Evolutionary conservation across 805 yeast genomes (phyloP).

Genomic region (Saturnispora quitensis): DNA sequence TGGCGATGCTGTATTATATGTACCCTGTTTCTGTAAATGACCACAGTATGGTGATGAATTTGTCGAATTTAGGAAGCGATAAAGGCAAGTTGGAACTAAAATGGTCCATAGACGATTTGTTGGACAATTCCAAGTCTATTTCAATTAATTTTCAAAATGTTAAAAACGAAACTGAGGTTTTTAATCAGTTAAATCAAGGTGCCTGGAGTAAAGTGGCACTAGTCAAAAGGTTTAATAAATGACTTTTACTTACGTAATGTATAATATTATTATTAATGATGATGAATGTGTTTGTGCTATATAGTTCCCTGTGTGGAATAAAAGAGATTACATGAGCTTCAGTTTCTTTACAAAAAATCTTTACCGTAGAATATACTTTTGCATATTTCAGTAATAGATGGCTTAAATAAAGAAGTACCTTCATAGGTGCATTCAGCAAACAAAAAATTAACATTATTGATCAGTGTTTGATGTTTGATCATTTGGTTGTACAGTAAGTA

Average conservation of each 20-base stretch:
- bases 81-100: neutral
- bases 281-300: neutral
- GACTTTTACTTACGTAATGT: neutral
- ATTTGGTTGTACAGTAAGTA: neutral
- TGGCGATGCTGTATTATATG: constrained; percentile 5
- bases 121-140: neutral
- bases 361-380: too few relatives aligned
- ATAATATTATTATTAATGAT: neutral
- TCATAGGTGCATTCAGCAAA: neutral
- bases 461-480: neutral
- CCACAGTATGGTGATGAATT: constrained; percentile 1
- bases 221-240: neutral
- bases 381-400: too few relatives aligned
- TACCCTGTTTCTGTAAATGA: neutral
- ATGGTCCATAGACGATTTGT: constrained; percentile 2
- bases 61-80: neutral
- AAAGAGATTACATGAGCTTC: too few relatives aligned
- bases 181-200: neutral
- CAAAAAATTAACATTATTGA: neutral
- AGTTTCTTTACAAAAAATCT: too few relatives aligned
- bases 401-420: neutral
- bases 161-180: neutral
- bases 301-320: neutral
- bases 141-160: neutral
- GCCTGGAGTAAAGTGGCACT: neutral